Evolutionary conservation across 305 asterid genomes (phyloP).

Genomic region (Fraxinus nigra): DNA sequence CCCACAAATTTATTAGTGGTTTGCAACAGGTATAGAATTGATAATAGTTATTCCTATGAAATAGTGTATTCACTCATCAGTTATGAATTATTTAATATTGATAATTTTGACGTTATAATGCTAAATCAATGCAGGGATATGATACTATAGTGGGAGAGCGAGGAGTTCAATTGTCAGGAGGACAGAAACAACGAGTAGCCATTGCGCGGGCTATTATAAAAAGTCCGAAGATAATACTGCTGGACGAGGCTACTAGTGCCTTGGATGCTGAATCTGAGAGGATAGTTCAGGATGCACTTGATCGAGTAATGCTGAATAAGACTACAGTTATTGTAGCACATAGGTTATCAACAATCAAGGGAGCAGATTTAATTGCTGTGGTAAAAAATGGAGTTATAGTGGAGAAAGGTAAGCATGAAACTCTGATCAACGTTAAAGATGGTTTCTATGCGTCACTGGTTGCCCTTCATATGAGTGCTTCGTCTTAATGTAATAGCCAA

Average conservation of each 20-base stretch:
- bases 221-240: slow-evolving; percentile 60
- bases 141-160: slow-evolving; percentile 83
- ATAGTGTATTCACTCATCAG: neutral
- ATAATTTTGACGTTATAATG: neutral
- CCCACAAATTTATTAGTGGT: slow-evolving; percentile 85
- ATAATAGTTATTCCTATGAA: neutral
- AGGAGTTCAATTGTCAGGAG: slow-evolving; percentile 81
- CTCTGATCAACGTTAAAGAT: slow-evolving; percentile 52
- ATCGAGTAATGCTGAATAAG: slow-evolving; percentile 64
- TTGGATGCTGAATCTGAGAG: slow-evolving; percentile 85
- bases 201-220: slow-evolving; percentile 84
- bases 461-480: slow-evolving; percentile 51
- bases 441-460: slow-evolving; percentile 73
- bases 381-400: slow-evolving; percentile 73
- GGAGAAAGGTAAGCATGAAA: slow-evolving; percentile 78
- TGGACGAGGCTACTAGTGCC: slow-evolving; percentile 91
- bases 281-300: slow-evolving; percentile 81
- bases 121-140: slow-evolving; percentile 47
- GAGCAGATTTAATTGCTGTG: slow-evolving; percentile 73
- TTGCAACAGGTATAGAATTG: slow-evolving; percentile 40
- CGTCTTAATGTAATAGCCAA: neutral
- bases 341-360: slow-evolving; percentile 67
- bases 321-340: slow-evolving; percentile 88
- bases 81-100: neutral
- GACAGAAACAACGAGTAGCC: slow-evolving; percentile 91